These are phyloP conservation scores for Myxozyma melibiosi DNA, from an alignment of 805 yeast species.

Conservation along the genomic window DNA sequence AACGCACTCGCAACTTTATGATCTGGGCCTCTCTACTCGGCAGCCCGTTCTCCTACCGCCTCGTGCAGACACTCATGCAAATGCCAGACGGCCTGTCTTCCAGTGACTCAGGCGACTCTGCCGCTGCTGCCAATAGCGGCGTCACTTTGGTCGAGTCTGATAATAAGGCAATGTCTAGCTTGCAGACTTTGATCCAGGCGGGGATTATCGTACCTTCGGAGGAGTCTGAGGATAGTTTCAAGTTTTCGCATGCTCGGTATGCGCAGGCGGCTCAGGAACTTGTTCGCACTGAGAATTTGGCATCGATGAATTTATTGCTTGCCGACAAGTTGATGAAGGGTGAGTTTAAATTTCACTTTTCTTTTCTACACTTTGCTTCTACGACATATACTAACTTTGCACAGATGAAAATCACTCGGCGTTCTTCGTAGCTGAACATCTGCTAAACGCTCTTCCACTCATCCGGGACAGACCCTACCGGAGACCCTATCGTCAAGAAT, in stretches of 20 bases:
- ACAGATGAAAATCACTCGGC: constrained; percentile 14
- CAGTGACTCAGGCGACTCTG: constrained; percentile 20
- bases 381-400: neutral
- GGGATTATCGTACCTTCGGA: constrained; percentile 15
- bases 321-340: constrained; percentile 27
- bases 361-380: neutral
- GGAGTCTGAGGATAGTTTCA: constrained; percentile 9
- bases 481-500: constrained; percentile 20
- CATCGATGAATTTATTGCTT: constrained; percentile 26
- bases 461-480: constrained; percentile 20
- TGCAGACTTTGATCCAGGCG: constrained; percentile 27
- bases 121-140: constrained; percentile 10
- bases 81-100: constrained; percentile 24
- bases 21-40: constrained; percentile 32
- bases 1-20: constrained; percentile 22
- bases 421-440: constrained; percentile 23
- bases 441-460: constrained; percentile 21
- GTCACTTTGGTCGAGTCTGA: constrained; percentile 22
- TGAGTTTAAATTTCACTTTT: neutral
- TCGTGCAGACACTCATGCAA: constrained; percentile 22
- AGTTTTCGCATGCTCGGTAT: constrained; percentile 21
- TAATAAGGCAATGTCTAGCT: constrained; percentile 29
- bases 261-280: constrained; percentile 17
- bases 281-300: constrained; percentile 18
- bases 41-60: constrained; percentile 25